Evolutionary conservation across 148 eudicot species (phyloP), one percentile per base, ranked within the genome.

Genomic region (Dysphania ambrosioides): DNA sequence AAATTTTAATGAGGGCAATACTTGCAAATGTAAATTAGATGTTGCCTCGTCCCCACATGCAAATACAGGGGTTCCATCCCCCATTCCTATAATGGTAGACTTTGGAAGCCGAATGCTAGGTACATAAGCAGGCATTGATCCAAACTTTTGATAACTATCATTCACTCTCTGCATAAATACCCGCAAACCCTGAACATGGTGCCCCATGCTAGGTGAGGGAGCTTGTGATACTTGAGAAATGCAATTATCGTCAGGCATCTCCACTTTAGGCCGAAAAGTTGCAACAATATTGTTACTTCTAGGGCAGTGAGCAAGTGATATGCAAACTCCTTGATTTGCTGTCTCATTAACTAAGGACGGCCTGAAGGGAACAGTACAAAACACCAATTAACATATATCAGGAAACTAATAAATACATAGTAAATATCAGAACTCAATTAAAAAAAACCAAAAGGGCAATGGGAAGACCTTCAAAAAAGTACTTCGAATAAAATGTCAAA

Each of bases 251-350:
- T 80, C 74, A 23, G 73, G 66, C 68, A 79, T 71, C 81, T 86
- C 89, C 75, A 94, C 80, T 83, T 87, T 90, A n/a, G 98, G 96
- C 41, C 98, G 93, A 71, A 81, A 95, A 26, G 97, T 84, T 47
- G 93, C 89, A 71, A 91, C 91, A 23, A 90, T 82, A 59, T 95
- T 59, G 49, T 84, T 85, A 79, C 78, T 79, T 51, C 63, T 58
- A 16, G 83, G 83, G 79, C 88, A 78, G 77, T 80, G 86, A 72
- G 98, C 98, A 74, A 88, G 87, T 51, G 96, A 89, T 82, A 95
- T 84, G 81, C 98, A 95, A 80, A 92, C 90, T 83, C 97, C 98
- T 80, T 81, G 90, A 73, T 87, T 86, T 21, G 79, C 86, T 42
- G 92, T 83, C 79, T 79, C 96, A 53, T 91, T 79, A 63, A 94